Evolutionary conservation across 2,329 filamentous ascomycete species (phyloP).

Genomic region (Ophiosphaerella narmari): DNA sequence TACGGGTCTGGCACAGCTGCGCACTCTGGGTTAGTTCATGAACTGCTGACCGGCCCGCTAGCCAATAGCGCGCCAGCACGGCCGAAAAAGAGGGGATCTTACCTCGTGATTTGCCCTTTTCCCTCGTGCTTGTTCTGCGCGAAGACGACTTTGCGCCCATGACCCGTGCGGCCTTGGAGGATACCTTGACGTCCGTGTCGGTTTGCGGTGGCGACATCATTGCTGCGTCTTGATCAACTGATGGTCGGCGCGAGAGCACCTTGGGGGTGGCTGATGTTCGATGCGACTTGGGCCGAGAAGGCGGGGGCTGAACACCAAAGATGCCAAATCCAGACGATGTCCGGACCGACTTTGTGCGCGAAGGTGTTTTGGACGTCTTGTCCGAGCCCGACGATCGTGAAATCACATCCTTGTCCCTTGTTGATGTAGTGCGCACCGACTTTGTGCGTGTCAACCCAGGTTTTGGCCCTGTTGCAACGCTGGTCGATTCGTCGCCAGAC

Average conservation of each 20-base stretch:
- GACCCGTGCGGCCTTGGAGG: constrained; percentile 77
- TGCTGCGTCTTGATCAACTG: constrained; percentile 67
- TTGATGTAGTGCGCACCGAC: constrained; percentile 54
- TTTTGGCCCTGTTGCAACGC: constrained; percentile 37
- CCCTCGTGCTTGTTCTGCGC: constrained; percentile 49
- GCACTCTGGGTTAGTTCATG: constrained; percentile 36
- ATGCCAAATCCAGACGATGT: constrained; percentile 66
- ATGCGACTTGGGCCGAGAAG: constrained; percentile 71
- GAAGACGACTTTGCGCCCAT: constrained; percentile 62
- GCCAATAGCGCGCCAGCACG: constrained; percentile 23
- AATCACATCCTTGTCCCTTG: constrained; percentile 64
- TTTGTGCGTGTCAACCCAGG: constrained; percentile 59
- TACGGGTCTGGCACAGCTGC: constrained; percentile 60
- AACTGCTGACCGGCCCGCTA: constrained; percentile 39
- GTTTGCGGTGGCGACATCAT: constrained; percentile 76
- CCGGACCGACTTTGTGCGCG: constrained; percentile 58
- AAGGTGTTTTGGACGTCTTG: constrained; percentile 59
- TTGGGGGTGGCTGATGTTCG: constrained; percentile 62
- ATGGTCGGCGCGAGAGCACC: constrained; percentile 69
- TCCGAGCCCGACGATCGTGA: constrained; percentile 77
- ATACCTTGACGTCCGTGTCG: constrained; percentile 61
- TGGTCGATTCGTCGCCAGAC: constrained; percentile 37
- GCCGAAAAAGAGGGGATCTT: constrained; percentile 32
- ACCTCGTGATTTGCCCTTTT: constrained; percentile 57
- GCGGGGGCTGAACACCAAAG: constrained; percentile 59